A percentile compares a stretch with the other conserved stretches of the same genome.
Conservation (phyloP, 805 yeast genomes). For the Schizosaccharomyces cryophilus region DNA sequence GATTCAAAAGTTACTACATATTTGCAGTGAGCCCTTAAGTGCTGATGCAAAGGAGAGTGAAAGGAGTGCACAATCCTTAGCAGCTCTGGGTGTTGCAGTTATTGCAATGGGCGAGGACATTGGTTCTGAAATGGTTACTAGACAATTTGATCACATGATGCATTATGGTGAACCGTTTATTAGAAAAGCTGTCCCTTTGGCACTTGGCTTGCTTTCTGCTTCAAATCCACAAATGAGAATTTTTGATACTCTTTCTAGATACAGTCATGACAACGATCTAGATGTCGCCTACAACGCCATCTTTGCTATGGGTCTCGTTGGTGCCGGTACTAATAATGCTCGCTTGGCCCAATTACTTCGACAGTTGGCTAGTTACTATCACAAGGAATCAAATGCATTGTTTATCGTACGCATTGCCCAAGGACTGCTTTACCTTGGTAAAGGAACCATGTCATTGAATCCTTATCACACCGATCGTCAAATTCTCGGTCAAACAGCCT, state of each 20-base stretch:
- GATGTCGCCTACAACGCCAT: conserved; percentile 89
- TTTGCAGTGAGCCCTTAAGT: conserved; percentile 25
- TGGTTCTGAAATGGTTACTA: conserved; percentile 89
- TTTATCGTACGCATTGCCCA: conserved; percentile 88
- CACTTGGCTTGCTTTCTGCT: conserved; percentile 87
- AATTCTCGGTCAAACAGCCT: conserved; percentile 62
- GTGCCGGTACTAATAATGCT: conserved; percentile 97
- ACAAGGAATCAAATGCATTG: conserved; percentile 68
- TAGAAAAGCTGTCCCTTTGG: conserved; percentile 84
- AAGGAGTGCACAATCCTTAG: conserved; percentile 39
- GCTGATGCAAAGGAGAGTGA: conserved; percentile 17
- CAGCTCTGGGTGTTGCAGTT: conserved; percentile 81
- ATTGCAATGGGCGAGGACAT: conserved; percentile 95
- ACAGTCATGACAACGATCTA: conserved; percentile 83
- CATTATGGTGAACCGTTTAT: conserved; percentile 86
- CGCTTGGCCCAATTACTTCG: conserved; percentile 86
- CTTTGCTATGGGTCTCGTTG: conserved; percentile 91
- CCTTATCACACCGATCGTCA: conserved; percentile 79
- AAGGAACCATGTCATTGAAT: conserved; percentile 74
- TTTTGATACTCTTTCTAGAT: conserved; percentile 83
- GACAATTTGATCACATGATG: conserved; percentile 93
- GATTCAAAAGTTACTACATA: conserved; percentile 69
- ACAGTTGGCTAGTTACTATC: conserved; percentile 81
- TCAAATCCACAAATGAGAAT: conserved; percentile 93
- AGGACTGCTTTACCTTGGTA: conserved; percentile 84